phyloP scores from a whole-genome alignment of 441 rosid genomes.

The Erodium chrysanthum region DNA sequence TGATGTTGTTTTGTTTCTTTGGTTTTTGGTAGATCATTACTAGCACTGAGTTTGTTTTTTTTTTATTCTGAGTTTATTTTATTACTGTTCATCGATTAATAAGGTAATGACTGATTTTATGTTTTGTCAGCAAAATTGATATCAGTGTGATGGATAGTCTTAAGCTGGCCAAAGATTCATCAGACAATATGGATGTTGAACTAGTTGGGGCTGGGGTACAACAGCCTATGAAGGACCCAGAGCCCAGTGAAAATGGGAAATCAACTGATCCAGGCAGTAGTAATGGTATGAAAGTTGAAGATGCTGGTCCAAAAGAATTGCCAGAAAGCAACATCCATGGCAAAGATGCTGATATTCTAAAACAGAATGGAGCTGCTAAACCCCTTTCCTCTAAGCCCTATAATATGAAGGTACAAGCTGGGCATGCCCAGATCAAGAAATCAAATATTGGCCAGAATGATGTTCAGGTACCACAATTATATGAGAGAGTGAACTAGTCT shows the following conservation, averaged over 20 bases:
- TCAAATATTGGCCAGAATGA: slow-evolving; percentile 23
- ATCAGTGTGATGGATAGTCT: neutral
- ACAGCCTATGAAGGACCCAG: slow-evolving; percentile 17
- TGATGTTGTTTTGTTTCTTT: neutral
- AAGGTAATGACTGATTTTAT: neutral
- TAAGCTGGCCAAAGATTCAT: slow-evolving; percentile 19
- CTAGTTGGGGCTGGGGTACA: slow-evolving; percentile 28
- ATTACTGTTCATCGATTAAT: neutral
- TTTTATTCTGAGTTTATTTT: neutral
- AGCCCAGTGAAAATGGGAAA: slow-evolving; percentile 24
- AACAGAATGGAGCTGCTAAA: slow-evolving; percentile 19
- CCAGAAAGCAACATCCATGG: slow-evolving; percentile 23
- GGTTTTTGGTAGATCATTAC: neutral
- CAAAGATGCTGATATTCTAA: slow-evolving; percentile 9
- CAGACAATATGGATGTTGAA: slow-evolving; percentile 20
- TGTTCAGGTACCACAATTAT: slow-evolving; percentile 39
- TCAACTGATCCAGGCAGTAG: slow-evolving; percentile 14
- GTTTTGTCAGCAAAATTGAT: neutral
- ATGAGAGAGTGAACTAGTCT: neutral
- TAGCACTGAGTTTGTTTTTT: neutral
- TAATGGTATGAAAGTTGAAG: slow-evolving; percentile 26
- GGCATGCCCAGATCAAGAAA: slow-evolving; percentile 21
- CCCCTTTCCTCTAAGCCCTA: slow-evolving; percentile 21
- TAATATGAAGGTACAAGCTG: slow-evolving; percentile 15
- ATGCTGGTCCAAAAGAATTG: slow-evolving; percentile 14